Evolutionary conservation across 768 basidiomycete genomes (phyloP).

Genomic region (Auricularia heimuer): DNA sequence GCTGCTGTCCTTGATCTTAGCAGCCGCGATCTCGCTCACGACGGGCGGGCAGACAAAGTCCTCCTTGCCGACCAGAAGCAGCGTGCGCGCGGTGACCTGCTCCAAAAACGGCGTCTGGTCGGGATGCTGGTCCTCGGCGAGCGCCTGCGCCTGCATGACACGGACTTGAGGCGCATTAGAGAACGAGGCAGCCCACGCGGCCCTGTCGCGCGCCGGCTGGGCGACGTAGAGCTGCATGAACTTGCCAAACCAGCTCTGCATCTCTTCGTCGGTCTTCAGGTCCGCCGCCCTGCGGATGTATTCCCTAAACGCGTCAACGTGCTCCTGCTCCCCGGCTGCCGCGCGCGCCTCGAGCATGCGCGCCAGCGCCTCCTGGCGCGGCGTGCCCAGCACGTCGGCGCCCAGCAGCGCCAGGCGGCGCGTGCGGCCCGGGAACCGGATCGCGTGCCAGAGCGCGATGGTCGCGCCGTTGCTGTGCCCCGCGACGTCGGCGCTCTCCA

Average conservation of each 20-base stretch:
- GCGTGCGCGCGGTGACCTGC: background rate
- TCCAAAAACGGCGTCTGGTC: background rate
- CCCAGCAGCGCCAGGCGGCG: background rate
- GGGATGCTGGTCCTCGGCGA: background rate
- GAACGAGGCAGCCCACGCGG: background rate
- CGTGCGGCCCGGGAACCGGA: background rate
- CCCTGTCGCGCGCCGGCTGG: background rate
- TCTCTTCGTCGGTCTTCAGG: background rate
- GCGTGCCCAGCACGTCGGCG: background rate
- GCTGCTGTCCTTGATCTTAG: background rate
- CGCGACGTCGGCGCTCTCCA: background rate
- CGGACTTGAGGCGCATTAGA: background rate
- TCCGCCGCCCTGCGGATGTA: background rate
- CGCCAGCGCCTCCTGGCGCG: background rate
- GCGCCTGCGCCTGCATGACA: background rate
- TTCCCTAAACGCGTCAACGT: background rate
- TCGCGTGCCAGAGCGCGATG: background rate
- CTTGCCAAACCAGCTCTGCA: background rate
- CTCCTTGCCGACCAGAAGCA: background rate
- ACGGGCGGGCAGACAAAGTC: background rate
- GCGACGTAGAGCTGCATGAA: background rate
- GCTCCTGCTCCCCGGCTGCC: background rate
- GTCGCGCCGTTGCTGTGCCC: background rate
- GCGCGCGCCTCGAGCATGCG: background rate
- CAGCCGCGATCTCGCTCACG: background rate